Evolutionary conservation across 148 eudicot genomes (phyloP).

Genomic region (Persicaria maculosa): DNA sequence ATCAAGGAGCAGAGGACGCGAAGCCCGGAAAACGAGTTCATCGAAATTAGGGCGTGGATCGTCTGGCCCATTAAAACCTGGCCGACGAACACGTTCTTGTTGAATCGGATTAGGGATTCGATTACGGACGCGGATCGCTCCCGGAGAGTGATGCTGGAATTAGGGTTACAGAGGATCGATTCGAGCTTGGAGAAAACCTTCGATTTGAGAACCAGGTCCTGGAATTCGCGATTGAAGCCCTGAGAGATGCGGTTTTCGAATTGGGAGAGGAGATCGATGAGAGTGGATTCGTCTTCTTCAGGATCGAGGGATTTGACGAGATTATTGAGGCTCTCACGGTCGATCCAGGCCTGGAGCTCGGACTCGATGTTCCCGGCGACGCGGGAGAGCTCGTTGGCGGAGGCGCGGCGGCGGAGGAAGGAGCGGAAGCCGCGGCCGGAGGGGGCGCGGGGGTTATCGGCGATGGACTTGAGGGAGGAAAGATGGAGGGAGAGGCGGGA

Average conservation of each 20-base stretch:
- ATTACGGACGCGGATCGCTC: slow-evolving; percentile 42
- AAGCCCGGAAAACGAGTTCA: slow-evolving; percentile 34
- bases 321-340: slow-evolving; percentile 50
- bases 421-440: slow-evolving; percentile 41
- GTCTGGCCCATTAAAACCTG: slow-evolving; percentile 53
- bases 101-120: slow-evolving; percentile 51
- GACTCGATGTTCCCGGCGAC: slow-evolving; percentile 57
- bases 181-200: slow-evolving; percentile 40
- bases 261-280: slow-evolving; percentile 23
- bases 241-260: slow-evolving; percentile 33
- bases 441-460: slow-evolving; percentile 30
- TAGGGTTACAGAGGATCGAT: slow-evolving; percentile 27
- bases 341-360: slow-evolving; percentile 80
- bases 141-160: slow-evolving; percentile 24
- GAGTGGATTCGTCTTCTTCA: slow-evolving; percentile 18
- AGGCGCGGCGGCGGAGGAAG: slow-evolving; percentile 44
- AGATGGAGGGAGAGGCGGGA: slow-evolving; percentile 56
- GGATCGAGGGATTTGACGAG: slow-evolving; percentile 29
- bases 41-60: slow-evolving; percentile 36
- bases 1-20: slow-evolving; percentile 44
- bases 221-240: slow-evolving; percentile 63
- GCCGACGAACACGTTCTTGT: slow-evolving; percentile 86
- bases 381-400: slow-evolving; percentile 53
- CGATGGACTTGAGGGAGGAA: slow-evolving; percentile 40
- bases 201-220: slow-evolving; percentile 53